Conservation (phyloP, 192 early-diverging fungal species). For the Backusella psychrophila region DNA sequence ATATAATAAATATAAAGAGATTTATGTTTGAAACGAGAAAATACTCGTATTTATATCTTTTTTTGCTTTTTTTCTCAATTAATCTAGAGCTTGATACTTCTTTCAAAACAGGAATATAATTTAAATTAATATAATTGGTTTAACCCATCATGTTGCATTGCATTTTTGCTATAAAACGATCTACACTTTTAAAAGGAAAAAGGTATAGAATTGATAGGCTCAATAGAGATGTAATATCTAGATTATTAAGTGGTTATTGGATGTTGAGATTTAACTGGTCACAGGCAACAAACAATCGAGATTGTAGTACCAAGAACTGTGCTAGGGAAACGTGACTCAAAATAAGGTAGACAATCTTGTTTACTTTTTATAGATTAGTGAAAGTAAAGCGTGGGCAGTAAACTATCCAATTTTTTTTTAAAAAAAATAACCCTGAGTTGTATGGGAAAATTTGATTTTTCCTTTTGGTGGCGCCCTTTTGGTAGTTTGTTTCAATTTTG, state of each 20-base stretch:
- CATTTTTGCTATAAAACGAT: not conserved
- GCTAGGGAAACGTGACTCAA: not conserved
- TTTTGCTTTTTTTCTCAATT: not conserved
- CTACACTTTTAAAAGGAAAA: not conserved
- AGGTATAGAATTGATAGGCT: not conserved
- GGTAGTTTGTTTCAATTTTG: not conserved
- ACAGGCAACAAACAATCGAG: not conserved
- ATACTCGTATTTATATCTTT: not conserved
- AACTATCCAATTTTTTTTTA: not conserved
- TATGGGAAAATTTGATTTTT: not conserved
- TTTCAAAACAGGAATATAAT: constrained; percentile 3
- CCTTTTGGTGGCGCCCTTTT: not conserved
- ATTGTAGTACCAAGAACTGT: not conserved
- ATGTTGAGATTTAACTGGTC: not conserved
- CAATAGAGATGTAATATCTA: not conserved
- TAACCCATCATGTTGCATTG: not conserved
- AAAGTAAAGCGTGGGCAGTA: not conserved
- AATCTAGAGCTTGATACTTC: not conserved
- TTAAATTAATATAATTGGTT: not conserved
- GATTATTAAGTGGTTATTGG: not conserved
- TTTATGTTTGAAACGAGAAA: not conserved
- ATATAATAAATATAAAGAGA: not conserved
- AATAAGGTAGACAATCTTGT: not conserved
- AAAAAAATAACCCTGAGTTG: not conserved
- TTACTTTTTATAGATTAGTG: not conserved